Percentiles rank a stretch among this genome's conserved stretches.
Conservation (phyloP, 345 rosid species). For the Pelargonium nanum region DNA sequence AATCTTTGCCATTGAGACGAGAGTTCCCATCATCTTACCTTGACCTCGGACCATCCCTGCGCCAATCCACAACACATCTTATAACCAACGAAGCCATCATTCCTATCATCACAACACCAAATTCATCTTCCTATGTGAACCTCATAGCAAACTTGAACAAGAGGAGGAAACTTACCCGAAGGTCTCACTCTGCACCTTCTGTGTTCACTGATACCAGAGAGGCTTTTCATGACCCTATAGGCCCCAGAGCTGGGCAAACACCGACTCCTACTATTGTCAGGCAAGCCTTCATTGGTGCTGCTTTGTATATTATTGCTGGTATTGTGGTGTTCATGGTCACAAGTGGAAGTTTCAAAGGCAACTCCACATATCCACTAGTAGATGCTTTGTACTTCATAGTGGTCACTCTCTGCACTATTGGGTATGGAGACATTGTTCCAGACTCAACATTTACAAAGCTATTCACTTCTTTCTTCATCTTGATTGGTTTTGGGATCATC, state of each 20-base stretch:
- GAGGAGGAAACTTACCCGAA: slow-evolving; percentile 20
- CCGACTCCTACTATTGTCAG: slow-evolving; percentile 38
- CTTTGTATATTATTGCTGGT: slow-evolving; percentile 31
- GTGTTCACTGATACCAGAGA: slow-evolving; percentile 31
- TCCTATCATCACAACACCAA: slow-evolving; percentile 26
- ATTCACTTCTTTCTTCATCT: slow-evolving; percentile 42
- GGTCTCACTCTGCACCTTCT: slow-evolving; percentile 53
- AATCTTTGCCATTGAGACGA: slow-evolving; percentile 11
- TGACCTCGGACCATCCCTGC: slow-evolving; percentile 20
- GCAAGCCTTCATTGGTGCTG: slow-evolving; percentile 41
- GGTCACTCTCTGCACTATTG: slow-evolving; percentile 62
- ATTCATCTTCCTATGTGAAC: slow-evolving; percentile 26
- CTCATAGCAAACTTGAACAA: slow-evolving; percentile 37
- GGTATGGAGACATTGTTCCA: slow-evolving; percentile 61
- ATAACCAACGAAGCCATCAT: slow-evolving; percentile 23
- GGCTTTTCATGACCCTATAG: slow-evolving; percentile 14
- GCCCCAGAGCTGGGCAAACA: slow-evolving; percentile 12
- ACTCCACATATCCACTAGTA: slow-evolving; percentile 28
- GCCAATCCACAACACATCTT: slow-evolving; percentile 27
- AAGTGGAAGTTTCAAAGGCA: slow-evolving; percentile 34
- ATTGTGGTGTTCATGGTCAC: slow-evolving; percentile 18
- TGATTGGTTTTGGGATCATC: slow-evolving; percentile 56
- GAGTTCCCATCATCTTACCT: slow-evolving; percentile 20
- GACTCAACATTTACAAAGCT: slow-evolving; percentile 45
- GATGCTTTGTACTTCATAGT: slow-evolving; percentile 59